Evolutionary conservation across 495 filamentous ascomycete genomes (phyloP).

Genomic region (Hamigera avellanea): DNA sequence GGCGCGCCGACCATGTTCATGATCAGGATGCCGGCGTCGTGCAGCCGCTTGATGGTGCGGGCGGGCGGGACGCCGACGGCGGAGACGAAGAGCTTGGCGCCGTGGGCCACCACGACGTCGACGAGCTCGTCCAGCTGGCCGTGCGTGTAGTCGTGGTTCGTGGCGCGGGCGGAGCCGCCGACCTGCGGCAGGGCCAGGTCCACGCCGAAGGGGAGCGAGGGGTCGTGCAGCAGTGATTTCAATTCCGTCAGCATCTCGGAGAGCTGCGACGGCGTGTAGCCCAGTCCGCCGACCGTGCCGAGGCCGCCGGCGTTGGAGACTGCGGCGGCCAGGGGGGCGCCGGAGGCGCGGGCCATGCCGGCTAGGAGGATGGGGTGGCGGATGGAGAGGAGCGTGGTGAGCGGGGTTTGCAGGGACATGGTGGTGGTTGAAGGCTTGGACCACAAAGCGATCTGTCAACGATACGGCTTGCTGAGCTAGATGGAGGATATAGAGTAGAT

Average conservation of each 20-base stretch:
- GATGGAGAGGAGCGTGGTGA: constrained; percentile 63
- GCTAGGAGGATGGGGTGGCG: constrained; percentile 76
- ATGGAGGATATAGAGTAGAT: too few relatives aligned
- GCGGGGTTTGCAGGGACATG: constrained; percentile 58
- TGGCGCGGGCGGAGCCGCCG: constrained; percentile 65
- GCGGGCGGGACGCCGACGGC: constrained; percentile 74
- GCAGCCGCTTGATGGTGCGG: constrained; percentile 55
- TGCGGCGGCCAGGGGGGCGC: constrained; percentile 67
- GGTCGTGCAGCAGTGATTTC: constrained; percentile 52
- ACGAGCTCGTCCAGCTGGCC: constrained; percentile 75
- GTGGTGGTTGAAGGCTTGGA: not conserved
- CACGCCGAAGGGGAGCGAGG: constrained; percentile 68
- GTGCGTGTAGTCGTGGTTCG: constrained; percentile 86
- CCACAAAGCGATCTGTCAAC: too few relatives aligned
- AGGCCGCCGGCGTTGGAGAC: constrained; percentile 84
- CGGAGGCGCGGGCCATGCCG: constrained; percentile 77
- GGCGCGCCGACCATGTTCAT: constrained; percentile 97
- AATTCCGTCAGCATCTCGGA: constrained; percentile 71
- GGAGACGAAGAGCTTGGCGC: constrained; percentile 68
- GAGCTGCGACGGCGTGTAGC: constrained; percentile 72
- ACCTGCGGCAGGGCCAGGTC: constrained; percentile 81
- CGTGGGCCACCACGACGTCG: constrained; percentile 64
- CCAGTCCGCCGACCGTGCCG: constrained; percentile 73
- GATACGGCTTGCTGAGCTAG: too few relatives aligned
- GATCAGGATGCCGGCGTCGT: constrained; percentile 62